A percentile compares a stretch with the other conserved stretches of the same genome.
Evolutionary conservation across 1,284 basidiomycete genomes (phyloP).

Genomic region (Ustilago sp.): DNA sequence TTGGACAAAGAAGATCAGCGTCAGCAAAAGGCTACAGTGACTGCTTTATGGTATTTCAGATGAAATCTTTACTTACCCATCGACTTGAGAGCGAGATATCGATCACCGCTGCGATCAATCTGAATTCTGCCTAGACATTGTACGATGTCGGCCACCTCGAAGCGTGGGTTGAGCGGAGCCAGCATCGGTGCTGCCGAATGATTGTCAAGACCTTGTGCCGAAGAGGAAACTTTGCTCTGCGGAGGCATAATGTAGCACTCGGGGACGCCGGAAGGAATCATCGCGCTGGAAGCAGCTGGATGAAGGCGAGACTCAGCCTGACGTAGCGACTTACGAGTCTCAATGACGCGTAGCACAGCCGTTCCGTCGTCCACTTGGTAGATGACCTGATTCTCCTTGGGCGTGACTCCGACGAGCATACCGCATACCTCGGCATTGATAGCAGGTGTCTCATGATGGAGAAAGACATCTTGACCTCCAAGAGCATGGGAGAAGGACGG

Average conservation of each 20-base stretch:
- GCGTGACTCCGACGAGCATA: conserved; percentile 43
- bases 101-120: conserved; percentile 18
- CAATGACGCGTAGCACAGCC: conserved; percentile 35
- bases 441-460: conserved; percentile 34
- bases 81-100: conserved; percentile 11
- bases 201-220: conserved; percentile 3
- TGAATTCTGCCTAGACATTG: conserved; percentile 30
- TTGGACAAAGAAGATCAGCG: not conserved
- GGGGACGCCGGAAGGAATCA: conserved; percentile 21
- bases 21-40: not conserved
- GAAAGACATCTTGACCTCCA: conserved; percentile 33
- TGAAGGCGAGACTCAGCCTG: not conserved
- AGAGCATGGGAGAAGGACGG: conserved; percentile 28
- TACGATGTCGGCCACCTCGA: conserved; percentile 27
- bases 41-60: not conserved
- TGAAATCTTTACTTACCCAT: conserved; percentile 6
- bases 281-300: not conserved
- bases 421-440: conserved; percentile 40
- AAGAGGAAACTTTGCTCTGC: conserved; percentile 15
- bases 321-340: conserved; percentile 30
- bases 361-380: conserved; percentile 57
- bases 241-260: conserved; percentile 46
- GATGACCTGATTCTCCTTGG: conserved; percentile 41
- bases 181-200: not conserved
- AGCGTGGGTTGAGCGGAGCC: conserved; percentile 27